Conservation (phyloP, 2,329 filamentous ascomycete species). For the Ophiostoma ips region DNA sequence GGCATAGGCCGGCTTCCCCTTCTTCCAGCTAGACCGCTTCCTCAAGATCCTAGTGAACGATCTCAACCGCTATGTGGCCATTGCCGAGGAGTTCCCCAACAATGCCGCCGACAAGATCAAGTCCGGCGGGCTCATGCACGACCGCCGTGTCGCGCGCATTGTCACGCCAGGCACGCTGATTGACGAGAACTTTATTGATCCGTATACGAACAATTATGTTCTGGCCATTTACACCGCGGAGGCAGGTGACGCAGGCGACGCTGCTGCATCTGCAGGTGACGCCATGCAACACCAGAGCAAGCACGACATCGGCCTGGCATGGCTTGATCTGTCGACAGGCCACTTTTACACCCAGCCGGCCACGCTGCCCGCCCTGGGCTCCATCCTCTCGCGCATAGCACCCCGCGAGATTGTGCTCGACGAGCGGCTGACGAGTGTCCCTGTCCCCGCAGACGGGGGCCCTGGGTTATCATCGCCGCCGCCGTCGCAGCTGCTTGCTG, state of each 20-base stretch:
- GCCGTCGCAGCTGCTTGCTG: slow-evolving; percentile 40
- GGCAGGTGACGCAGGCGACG: neutral
- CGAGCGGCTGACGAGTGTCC: slow-evolving; percentile 33
- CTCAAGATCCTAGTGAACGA: slow-evolving; percentile 90
- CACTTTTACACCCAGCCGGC: slow-evolving; percentile 79
- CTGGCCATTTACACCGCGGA: slow-evolving; percentile 54
- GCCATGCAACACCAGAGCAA: neutral
- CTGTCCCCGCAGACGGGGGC: neutral
- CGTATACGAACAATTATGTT: slow-evolving; percentile 84
- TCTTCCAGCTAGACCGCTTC: slow-evolving; percentile 82
- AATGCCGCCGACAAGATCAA: slow-evolving; percentile 55
- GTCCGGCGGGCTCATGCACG: slow-evolving; percentile 66
- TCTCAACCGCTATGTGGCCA: slow-evolving; percentile 76
- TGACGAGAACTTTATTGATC: slow-evolving; percentile 94
- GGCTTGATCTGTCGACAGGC: slow-evolving; percentile 90
- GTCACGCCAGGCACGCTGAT: slow-evolving; percentile 92
- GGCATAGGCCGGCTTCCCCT: slow-evolving; percentile 81
- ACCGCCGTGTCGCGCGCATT: slow-evolving; percentile 71
- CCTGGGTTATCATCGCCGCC: no score
- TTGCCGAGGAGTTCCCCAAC: slow-evolving; percentile 85
- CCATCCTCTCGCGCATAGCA: slow-evolving; percentile 66
- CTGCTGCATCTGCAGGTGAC: no score
- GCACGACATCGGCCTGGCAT: slow-evolving; percentile 57
- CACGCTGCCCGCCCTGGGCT: slow-evolving; percentile 57
- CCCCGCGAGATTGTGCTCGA: slow-evolving; percentile 78